These are phyloP conservation scores for Pyricularia pennisetigena DNA, from an alignment of 2,329 filamentous ascomycete species.

Conservation along the genomic window DNA sequence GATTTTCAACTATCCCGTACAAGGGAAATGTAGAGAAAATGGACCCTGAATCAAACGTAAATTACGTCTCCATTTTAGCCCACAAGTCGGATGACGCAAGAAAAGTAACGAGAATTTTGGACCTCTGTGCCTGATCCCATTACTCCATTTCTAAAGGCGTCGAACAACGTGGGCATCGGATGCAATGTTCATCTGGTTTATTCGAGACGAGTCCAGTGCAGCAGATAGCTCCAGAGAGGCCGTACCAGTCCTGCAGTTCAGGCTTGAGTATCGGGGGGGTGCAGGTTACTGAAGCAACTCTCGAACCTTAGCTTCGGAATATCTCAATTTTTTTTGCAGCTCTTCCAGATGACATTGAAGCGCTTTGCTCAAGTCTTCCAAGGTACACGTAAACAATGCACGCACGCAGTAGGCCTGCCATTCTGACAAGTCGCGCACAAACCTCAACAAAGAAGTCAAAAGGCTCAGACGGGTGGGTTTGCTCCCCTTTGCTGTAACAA, in stretches of 20 bases:
- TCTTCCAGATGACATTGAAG: not conserved
- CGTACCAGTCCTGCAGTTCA: not conserved
- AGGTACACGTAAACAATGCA: not conserved
- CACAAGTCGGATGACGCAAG: not conserved
- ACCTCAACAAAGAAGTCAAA: not conserved
- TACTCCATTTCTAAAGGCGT: no score
- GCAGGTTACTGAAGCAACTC: not conserved
- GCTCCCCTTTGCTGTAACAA: no score
- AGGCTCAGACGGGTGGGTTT: not conserved
- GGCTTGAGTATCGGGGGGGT: not conserved
- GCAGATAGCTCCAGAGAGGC: not conserved
- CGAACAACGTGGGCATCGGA: not conserved
- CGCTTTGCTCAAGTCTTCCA: no score
- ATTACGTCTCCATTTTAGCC: not conserved
- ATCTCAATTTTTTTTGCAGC: not conserved
- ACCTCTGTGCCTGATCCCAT: not conserved
- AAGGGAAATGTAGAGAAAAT: not conserved
- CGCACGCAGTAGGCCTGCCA: not conserved
- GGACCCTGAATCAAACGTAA: not conserved
- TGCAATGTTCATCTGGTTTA: not conserved
- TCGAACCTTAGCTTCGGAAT: not conserved
- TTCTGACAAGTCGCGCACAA: not conserved
- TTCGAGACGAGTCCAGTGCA: not conserved
- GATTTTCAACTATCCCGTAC: not conserved
- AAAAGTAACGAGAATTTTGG: not conserved